These are phyloP conservation scores for Orobanche coerulescens DNA, from an alignment of 257 asterid genomes.

Conservation along the genomic window DNA sequence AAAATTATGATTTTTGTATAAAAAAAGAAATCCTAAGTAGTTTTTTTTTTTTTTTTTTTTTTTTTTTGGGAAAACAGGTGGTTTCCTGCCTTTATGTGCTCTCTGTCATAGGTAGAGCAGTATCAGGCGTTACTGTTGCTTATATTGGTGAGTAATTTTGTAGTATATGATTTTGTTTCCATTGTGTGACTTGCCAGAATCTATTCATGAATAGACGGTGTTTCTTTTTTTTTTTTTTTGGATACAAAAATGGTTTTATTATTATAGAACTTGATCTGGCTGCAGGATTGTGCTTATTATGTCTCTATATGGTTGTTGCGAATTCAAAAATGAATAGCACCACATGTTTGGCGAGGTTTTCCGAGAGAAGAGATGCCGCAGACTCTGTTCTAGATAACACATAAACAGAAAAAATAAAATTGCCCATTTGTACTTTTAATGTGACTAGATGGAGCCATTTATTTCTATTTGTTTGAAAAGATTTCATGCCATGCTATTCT, in stretches of 20 bases:
- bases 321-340: constrained; percentile 34
- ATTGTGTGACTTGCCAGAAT: background rate
- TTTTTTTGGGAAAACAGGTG: constrained; percentile 37
- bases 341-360: constrained; percentile 34
- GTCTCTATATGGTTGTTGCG: constrained; percentile 54
- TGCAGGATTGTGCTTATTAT: constrained; percentile 77
- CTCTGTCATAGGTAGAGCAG: constrained; percentile 73
- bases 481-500: background rate
- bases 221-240: no score
- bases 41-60: background rate
- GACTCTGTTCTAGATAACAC: constrained; percentile 38
- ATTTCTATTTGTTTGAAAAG: background rate
- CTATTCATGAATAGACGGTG: no score
- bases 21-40: background rate
- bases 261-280: background rate
- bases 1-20: background rate
- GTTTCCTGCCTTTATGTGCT: constrained; percentile 62
- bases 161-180: background rate
- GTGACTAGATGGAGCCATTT: constrained; percentile 16
- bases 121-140: constrained; percentile 77
- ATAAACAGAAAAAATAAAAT: background rate
- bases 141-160: constrained; percentile 47
- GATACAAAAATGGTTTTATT: no score
- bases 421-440: constrained; percentile 6
- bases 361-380: constrained; percentile 42